Percentiles rank a stretch among this genome's conserved stretches.
These are phyloP conservation scores for Inosperma sp. DNA, from an alignment of 768 basidiomycete genomes.

Conservation along the genomic window DNA sequence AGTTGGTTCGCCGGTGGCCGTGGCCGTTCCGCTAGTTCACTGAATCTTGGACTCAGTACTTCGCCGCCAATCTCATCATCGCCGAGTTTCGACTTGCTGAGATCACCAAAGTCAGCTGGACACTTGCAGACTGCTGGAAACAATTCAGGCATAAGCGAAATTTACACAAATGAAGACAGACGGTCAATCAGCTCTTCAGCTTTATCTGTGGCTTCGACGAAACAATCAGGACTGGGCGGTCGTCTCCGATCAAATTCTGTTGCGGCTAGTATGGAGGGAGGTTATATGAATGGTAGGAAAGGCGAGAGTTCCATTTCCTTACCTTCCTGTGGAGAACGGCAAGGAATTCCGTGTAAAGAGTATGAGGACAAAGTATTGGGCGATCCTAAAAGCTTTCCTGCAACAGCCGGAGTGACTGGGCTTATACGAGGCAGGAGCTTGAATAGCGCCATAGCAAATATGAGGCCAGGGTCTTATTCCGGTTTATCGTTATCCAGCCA, in stretches of 20 bases:
- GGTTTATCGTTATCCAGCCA: not conserved
- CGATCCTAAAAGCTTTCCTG: not conserved
- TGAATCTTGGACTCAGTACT: not conserved
- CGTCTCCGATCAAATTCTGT: not conserved
- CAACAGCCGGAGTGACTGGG: not conserved
- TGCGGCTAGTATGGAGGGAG: not conserved
- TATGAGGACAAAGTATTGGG: too few species aligned
- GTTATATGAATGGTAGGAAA: not conserved
- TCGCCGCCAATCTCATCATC: not conserved
- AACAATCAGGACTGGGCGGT: not conserved
- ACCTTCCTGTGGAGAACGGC: not conserved
- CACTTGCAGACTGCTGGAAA: not conserved
- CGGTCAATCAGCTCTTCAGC: constrained; percentile 1
- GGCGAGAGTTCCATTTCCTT: not conserved
- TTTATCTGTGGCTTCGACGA: not conserved
- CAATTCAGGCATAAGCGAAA: not conserved
- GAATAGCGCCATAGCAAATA: not conserved
- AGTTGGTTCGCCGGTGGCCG: too few species aligned
- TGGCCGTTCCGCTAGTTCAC: not conserved
- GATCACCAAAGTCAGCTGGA: not conserved
- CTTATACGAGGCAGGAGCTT: not conserved
- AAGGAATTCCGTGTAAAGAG: not conserved
- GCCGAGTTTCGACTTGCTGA: constrained; percentile 1
- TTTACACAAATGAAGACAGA: not conserved
- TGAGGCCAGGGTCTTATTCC: not conserved